Conservation (phyloP, 2,329 filamentous ascomycete genomes). For the Claviceps paspali region DNA sequence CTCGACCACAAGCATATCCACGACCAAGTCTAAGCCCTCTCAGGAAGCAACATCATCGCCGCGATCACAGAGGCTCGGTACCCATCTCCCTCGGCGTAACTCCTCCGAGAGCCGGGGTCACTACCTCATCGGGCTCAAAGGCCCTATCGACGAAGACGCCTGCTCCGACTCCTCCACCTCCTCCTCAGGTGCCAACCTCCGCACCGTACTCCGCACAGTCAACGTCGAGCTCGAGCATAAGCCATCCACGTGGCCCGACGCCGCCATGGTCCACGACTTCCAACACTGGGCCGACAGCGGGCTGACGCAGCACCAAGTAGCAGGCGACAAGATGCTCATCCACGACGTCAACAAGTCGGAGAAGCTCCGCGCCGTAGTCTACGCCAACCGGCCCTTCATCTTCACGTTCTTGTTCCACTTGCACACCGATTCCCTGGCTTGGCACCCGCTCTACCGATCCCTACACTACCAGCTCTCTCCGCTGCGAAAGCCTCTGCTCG, state of each 20-base stretch:
- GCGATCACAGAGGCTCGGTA: background rate
- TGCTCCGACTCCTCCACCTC: conserved; percentile 15
- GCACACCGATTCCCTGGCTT: conserved; percentile 41
- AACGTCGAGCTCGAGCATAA: conserved; percentile 45
- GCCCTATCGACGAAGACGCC: conserved; percentile 38
- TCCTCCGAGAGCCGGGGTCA: conserved; percentile 23
- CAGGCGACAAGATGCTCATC: conserved; percentile 18
- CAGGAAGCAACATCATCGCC: background rate
- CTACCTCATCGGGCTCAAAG: conserved; percentile 55
- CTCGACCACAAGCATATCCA: conserved; percentile 3
- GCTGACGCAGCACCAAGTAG: conserved; percentile 18
- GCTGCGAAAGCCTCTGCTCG: conserved; percentile 38
- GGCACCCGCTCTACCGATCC: conserved; percentile 40
- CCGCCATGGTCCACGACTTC: conserved; percentile 30
- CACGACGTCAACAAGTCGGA: conserved; percentile 39
- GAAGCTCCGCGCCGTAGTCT: conserved; percentile 54
- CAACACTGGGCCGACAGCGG: conserved; percentile 19
- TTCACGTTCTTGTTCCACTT: conserved; percentile 56
- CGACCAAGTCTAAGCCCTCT: conserved; percentile 3
- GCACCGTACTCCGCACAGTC: conserved; percentile 49
- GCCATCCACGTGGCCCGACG: conserved; percentile 23
- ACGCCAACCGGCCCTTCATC: conserved; percentile 60
- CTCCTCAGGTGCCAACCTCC: conserved; percentile 27
- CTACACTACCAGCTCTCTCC: conserved; percentile 46
- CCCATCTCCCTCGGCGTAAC: background rate